phyloP scores from a whole-genome alignment of 305 asterid species.

The Fraxinus velutina region DNA sequence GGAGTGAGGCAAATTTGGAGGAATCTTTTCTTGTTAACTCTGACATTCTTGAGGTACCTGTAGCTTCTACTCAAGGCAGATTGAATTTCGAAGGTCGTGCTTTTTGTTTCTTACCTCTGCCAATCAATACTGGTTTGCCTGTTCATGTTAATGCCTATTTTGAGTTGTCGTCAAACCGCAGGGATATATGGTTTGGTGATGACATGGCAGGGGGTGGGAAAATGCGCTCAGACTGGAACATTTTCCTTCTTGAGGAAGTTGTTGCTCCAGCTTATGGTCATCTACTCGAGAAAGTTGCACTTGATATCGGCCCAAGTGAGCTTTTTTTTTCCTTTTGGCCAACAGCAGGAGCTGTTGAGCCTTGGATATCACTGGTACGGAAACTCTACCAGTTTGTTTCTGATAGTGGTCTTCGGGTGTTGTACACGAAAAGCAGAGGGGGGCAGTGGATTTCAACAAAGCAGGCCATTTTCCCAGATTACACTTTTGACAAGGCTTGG shows the following conservation, averaged over 20 bases:
- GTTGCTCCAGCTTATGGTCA: conserved; percentile 93
- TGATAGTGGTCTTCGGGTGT: conserved; percentile 64
- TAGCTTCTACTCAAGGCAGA: conserved; percentile 35
- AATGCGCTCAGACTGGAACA: conserved; percentile 94
- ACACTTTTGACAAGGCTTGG: conserved; percentile 60
- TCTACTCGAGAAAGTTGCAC: conserved; percentile 76
- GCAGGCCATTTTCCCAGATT: conserved; percentile 92
- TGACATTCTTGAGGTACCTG: conserved; percentile 44
- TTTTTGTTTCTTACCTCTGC: conserved; percentile 92
- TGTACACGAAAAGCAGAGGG: conserved; percentile 78
- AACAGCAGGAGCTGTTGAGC: conserved; percentile 60
- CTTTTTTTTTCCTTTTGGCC: conserved; percentile 87
- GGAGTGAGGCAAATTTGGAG: conserved; percentile 34
- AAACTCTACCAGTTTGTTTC: conserved; percentile 69
- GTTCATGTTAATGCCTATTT: conserved; percentile 91
- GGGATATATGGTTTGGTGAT: conserved; percentile 98
- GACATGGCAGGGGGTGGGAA: conserved; percentile 99
- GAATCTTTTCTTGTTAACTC: conserved; percentile 40
- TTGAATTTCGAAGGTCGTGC: conserved; percentile 84
- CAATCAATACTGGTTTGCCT: conserved; percentile 83
- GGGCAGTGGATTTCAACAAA: conserved; percentile 96
- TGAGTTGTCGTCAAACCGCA: conserved; percentile 93
- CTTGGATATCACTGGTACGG: conserved; percentile 83
- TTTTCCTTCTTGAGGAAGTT: conserved; percentile 84
- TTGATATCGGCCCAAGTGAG: conserved; percentile 79